Evolutionary conservation across 202 grass and related monocot genomes (phyloP).

Genomic region (Cymbopogon flexuosus): DNA sequence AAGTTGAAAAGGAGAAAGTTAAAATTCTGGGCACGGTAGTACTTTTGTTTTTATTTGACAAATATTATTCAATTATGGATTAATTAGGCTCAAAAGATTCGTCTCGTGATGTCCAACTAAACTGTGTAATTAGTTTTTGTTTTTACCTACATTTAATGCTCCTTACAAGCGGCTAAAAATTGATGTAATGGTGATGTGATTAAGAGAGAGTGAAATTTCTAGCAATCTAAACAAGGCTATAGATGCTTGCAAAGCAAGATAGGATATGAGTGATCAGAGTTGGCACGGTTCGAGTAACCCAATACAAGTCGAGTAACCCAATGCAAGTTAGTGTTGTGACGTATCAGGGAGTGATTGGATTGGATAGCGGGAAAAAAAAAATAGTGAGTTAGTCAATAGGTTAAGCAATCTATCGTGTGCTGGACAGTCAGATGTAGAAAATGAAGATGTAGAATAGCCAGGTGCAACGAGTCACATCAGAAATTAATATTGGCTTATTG

Average conservation of each 20-base stretch:
- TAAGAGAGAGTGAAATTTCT: too few species aligned
- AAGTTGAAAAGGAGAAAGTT: too few species aligned
- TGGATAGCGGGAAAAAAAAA: neutral
- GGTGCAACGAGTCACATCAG: neutral
- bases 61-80: too few species aligned
- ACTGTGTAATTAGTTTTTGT: too few species aligned
- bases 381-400: neutral
- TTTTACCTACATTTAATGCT: too few species aligned
- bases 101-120: too few species aligned
- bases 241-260: slow-evolving; percentile 5
- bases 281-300: slow-evolving; percentile 18
- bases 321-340: neutral
- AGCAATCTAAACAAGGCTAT: too few species aligned
- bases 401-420: neutral
- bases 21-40: too few species aligned
- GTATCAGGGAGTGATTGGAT: neutral
- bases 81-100: too few species aligned
- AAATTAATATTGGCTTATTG: neutral
- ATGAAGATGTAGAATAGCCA: neutral
- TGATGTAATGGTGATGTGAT: too few species aligned
- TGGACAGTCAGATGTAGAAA: neutral
- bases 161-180: too few species aligned
- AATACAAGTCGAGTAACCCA: neutral
- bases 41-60: too few species aligned
- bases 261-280: neutral